These are phyloP conservation scores for Blakeslea trispora DNA, from an alignment of 371 early-diverging fungal species.

Conservation along the genomic window DNA sequence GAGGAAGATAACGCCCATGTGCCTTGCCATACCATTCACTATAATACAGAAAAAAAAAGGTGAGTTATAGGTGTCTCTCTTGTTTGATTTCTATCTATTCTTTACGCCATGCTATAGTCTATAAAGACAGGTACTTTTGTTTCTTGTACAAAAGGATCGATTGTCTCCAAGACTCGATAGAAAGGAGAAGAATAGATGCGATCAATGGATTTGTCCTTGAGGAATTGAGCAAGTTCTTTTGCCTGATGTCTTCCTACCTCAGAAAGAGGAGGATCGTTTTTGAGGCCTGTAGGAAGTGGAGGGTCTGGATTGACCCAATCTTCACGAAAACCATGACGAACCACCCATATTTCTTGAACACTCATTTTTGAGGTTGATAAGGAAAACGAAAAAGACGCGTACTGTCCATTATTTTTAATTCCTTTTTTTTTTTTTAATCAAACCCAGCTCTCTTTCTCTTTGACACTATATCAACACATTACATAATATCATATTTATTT, in stretches of 20 bases:
- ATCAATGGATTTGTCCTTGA: conserved; percentile 33
- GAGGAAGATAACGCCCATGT: conserved; percentile 29
- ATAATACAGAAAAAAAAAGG: too few relatives aligned
- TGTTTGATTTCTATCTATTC: too few relatives aligned
- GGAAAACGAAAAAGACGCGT: conserved; percentile 1
- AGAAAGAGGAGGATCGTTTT: conserved; percentile 37
- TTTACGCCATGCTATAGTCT: conserved; percentile 40
- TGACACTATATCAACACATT: too few relatives aligned
- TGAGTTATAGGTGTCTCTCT: too few relatives aligned
- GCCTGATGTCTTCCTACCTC: conserved; percentile 37
- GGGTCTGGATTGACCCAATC: conserved; percentile 39
- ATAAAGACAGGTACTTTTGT: conserved; percentile 26
- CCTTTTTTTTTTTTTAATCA: too few relatives aligned
- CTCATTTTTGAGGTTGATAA: conserved; percentile 12
- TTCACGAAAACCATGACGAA: conserved; percentile 43
- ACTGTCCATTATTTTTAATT: too few relatives aligned
- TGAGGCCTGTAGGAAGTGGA: conserved; percentile 28
- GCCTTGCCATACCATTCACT: conserved; percentile 47
- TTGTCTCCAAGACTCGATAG: conserved; percentile 40
- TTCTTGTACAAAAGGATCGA: conserved; percentile 30
- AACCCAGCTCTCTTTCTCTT: too few relatives aligned
- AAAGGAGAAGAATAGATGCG: conserved; percentile 42
- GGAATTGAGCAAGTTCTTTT: conserved; percentile 26
- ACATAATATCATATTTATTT: too few relatives aligned
- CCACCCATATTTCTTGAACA: conserved; percentile 37